Percentiles rank a stretch among this genome's conserved stretches.
phyloP scores from a whole-genome alignment of 176 grass and related monocot genomes.

The Paspalum notatum region DNA sequence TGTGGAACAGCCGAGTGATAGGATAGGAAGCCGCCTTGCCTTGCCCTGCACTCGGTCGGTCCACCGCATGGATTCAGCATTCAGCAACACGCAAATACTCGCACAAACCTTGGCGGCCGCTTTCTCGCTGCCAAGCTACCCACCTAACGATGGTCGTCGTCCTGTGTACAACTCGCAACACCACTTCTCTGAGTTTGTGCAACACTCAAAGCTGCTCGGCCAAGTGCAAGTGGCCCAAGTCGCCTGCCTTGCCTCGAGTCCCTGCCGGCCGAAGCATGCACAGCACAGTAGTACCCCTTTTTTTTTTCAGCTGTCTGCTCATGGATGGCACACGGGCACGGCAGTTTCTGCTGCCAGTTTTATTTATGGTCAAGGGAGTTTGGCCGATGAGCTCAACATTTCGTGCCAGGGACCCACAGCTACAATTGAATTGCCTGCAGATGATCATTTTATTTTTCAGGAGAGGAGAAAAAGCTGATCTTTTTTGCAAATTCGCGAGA shows the following conservation, averaged over 20 bases:
- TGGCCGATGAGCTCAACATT: background rate
- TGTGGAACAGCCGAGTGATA: background rate
- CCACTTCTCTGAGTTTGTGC: background rate
- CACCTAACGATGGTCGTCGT: too few species aligned
- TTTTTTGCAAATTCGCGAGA: constrained; percentile 26
- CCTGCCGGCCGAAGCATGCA: too few species aligned
- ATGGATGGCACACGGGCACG: too few species aligned
- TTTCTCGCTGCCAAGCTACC: constrained; percentile 32
- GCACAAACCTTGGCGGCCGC: background rate
- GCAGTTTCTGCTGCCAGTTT: too few species aligned
- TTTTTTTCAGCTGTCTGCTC: too few species aligned
- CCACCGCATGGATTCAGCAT: background rate
- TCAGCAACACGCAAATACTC: background rate
- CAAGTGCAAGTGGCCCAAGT: too few species aligned
- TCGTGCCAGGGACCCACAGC: background rate
- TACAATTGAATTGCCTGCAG: background rate
- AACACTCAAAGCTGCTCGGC: too few species aligned
- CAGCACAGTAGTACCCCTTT: too few species aligned
- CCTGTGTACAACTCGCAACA: too few species aligned
- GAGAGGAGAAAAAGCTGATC: background rate
- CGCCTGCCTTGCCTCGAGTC: too few species aligned
- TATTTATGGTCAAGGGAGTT: background rate
- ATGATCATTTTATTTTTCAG: background rate
- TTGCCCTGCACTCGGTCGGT: too few species aligned
- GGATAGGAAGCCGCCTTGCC: background rate